Conservation (phyloP, 2,329 filamentous ascomycete species). For the Escovopsis sp. region DNA sequence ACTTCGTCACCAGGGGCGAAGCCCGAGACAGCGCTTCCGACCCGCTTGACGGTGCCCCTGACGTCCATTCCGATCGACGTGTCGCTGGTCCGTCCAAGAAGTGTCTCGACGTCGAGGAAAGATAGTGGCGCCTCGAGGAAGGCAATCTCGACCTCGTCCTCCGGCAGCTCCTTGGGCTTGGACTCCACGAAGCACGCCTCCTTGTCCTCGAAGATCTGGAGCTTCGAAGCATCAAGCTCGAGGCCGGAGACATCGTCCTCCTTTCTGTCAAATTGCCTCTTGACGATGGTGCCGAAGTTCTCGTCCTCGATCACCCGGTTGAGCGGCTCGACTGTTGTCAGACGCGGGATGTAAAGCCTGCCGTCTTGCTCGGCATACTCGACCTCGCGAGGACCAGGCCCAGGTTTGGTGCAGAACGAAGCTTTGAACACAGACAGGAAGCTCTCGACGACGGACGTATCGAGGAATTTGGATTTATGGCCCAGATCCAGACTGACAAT, state of each 20-base stretch:
- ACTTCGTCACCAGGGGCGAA: slow-evolving; percentile 27
- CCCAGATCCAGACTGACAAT: slow-evolving; percentile 30
- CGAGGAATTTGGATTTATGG: slow-evolving; percentile 8
- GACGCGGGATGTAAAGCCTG: slow-evolving; percentile 28
- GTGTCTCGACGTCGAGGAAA: slow-evolving; percentile 21
- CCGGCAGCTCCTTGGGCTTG: slow-evolving; percentile 9
- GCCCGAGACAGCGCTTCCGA: slow-evolving; percentile 18
- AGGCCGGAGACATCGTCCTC: slow-evolving; percentile 4
- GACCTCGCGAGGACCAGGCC: slow-evolving; percentile 17
- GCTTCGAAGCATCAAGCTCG: slow-evolving; percentile 12
- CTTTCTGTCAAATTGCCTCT: slow-evolving; percentile 10
- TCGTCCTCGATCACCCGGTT: slow-evolving; percentile 31
- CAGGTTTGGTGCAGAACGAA: slow-evolving; percentile 9
- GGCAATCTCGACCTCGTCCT: slow-evolving; percentile 25
- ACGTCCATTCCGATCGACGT: slow-evolving; percentile 27
- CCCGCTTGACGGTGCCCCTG: slow-evolving; percentile 20
- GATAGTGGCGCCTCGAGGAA: slow-evolving; percentile 22
- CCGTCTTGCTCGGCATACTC: slow-evolving; percentile 29
- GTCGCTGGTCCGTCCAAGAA: slow-evolving; percentile 17
- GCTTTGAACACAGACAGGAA: slow-evolving; percentile 14
- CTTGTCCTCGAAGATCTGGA: slow-evolving; percentile 12
- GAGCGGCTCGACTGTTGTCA: slow-evolving; percentile 23
- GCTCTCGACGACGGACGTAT: slow-evolving; percentile 5
- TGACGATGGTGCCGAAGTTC: slow-evolving; percentile 1
- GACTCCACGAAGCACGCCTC: slow-evolving; percentile 13